Percentiles rank a stretch among this genome's conserved stretches.
Conservation (phyloP, 176 grass and related monocot species). For the Tuctoria greenei region DNA sequence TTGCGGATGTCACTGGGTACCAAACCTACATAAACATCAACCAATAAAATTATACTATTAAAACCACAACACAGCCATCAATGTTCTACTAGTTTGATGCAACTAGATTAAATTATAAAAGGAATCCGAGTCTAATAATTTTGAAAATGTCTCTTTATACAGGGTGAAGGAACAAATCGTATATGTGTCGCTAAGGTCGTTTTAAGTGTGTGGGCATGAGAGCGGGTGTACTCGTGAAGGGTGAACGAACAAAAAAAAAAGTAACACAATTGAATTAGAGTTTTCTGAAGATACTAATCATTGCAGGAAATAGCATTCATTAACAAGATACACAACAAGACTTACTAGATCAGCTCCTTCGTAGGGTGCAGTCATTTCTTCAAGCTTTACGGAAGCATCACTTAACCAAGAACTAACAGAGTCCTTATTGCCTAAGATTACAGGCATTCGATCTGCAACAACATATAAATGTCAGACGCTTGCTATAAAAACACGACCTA, state of each 20-base stretch:
- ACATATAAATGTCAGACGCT: constrained; percentile 29
- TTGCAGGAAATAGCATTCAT: not conserved
- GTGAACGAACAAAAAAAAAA: not conserved
- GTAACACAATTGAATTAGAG: not conserved
- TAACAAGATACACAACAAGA: constrained; percentile 12
- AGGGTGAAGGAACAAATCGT: not conserved
- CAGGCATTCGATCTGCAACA: constrained; percentile 85
- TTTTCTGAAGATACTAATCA: not conserved
- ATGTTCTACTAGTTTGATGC: not conserved
- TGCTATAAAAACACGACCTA: constrained; percentile 11
- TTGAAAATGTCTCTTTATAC: not conserved
- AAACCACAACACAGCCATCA: constrained; percentile 14
- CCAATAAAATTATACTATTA: constrained; percentile 21
- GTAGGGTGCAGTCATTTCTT: constrained; percentile 78
- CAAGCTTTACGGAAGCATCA: constrained; percentile 52
- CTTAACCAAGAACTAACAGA: constrained; percentile 68
- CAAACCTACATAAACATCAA: constrained; percentile 53
- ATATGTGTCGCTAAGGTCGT: not conserved
- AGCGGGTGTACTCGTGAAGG: not conserved
- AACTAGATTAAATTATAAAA: not conserved
- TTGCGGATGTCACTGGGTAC: constrained; percentile 66
- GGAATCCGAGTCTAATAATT: not conserved
- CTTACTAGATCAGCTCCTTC: constrained; percentile 85
- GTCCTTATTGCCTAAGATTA: constrained; percentile 60
- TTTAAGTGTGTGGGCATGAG: not conserved